phyloP scores from a whole-genome alignment of 2,329 filamentous ascomycete genomes.

The Beauveria sp. region DNA sequence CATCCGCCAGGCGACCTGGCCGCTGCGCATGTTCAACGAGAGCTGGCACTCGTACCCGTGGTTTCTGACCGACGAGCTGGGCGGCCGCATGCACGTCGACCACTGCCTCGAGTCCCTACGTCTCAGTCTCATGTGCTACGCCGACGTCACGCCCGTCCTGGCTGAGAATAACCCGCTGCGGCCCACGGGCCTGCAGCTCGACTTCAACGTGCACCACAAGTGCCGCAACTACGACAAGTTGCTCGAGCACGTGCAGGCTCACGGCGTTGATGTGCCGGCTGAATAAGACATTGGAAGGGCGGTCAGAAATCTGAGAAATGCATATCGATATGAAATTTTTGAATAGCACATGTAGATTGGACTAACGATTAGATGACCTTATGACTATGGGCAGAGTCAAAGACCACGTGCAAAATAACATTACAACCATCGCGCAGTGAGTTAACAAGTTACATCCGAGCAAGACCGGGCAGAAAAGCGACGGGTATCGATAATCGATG shows the following conservation, averaged over 20 bases:
- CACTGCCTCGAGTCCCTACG: conserved; percentile 15
- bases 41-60: conserved; percentile 13
- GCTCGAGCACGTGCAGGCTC: conserved; percentile 6
- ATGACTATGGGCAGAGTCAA: not conserved
- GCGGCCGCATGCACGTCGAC: conserved; percentile 14
- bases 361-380: not conserved
- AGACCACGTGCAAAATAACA: not conserved
- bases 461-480: not conserved
- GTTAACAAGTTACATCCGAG: not conserved
- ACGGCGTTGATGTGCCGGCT: conserved; percentile 6
- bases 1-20: conserved; percentile 12
- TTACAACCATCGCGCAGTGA: not conserved
- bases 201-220: conserved; percentile 15
- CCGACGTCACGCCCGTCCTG: conserved; percentile 14
- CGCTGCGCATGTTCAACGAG: conserved; percentile 11
- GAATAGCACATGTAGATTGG: not conserved
- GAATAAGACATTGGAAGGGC: not conserved
- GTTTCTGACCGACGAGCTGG: conserved; percentile 10
- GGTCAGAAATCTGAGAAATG: not conserved
- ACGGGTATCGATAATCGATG: not conserved
- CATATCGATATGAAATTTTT: not conserved
- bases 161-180: not conserved
- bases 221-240: conserved; percentile 15
- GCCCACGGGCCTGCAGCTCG: conserved; percentile 1
- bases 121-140: conserved; percentile 15